phyloP scores from a whole-genome alignment of 1,284 basidiomycete genomes.

The Phlebopus sp. region DNA sequence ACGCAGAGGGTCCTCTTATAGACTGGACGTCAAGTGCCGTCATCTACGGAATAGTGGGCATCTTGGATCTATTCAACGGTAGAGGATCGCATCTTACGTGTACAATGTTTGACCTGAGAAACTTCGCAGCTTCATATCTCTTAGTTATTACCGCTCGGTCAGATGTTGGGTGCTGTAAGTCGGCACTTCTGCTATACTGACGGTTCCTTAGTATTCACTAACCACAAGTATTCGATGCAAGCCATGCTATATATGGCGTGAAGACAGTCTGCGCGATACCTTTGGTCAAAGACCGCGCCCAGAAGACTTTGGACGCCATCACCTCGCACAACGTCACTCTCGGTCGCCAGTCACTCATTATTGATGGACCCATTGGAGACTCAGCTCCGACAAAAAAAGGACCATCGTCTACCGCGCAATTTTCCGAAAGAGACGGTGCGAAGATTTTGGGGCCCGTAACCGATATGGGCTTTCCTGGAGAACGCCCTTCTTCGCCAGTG shows the following conservation, averaged over 20 bases:
- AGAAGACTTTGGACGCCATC: constrained; percentile 47
- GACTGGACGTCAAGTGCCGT: constrained; percentile 57
- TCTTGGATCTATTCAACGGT: constrained; percentile 70
- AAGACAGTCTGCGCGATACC: constrained; percentile 69
- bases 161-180: constrained; percentile 62
- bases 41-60: constrained; percentile 70
- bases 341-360: constrained; percentile 45
- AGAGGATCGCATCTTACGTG: constrained; percentile 8
- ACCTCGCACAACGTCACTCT: constrained; percentile 44
- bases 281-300: constrained; percentile 57
- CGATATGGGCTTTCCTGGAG: constrained; percentile 20
- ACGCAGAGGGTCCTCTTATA: constrained; percentile 28
- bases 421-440: constrained; percentile 41
- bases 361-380: constrained; percentile 28
- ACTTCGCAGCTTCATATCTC: constrained; percentile 61
- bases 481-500: constrained; percentile 36
- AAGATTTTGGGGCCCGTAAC: constrained; percentile 39
- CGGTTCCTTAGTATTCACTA: constrained; percentile 8
- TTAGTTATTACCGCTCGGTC: constrained; percentile 61
- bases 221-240: constrained; percentile 56
- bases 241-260: constrained; percentile 59
- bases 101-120: constrained; percentile 13
- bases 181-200: constrained; percentile 3
- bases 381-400: constrained; percentile 13
- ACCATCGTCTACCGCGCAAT: constrained; percentile 43